A percentile compares a stretch with the other conserved stretches of the same genome.
phyloP scores from a whole-genome alignment of 2,329 filamentous ascomycete species.

The Alternaria postmessia region DNA sequence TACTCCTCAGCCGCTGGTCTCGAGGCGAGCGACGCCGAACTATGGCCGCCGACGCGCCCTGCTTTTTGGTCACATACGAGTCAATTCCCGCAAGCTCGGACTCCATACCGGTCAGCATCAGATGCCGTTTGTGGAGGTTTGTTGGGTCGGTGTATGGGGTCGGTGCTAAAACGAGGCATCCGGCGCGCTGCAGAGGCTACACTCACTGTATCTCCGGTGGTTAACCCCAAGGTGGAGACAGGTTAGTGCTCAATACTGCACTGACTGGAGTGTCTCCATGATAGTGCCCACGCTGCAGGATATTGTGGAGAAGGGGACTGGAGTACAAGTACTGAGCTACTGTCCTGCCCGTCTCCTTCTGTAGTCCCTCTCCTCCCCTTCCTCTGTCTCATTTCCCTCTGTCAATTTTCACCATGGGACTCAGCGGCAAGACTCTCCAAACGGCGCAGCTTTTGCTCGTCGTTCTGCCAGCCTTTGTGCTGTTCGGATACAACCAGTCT shows the following conservation, averaged over 20 bases:
- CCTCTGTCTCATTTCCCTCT: conserved; percentile 4
- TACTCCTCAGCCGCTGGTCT: conserved; percentile 22
- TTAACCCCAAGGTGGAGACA: conserved; percentile 23
- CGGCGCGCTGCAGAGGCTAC: not conserved
- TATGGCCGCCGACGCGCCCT: conserved; percentile 15
- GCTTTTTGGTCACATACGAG: conserved; percentile 11
- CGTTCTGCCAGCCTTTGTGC: conserved; percentile 55
- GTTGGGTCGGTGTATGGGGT: conserved; percentile 8
- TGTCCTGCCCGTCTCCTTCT: conserved; percentile 10
- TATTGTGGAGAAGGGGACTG: conserved; percentile 31
- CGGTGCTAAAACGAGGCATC: conserved; percentile 4
- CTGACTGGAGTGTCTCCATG: conserved; percentile 8
- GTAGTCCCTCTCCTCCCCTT: conserved; percentile 13
- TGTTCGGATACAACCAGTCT: conserved; percentile 63
- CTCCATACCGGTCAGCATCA: conserved; percentile 23
- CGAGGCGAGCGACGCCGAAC: conserved; percentile 15
- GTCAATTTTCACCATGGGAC: conserved; percentile 19
- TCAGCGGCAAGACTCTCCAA: conserved; percentile 39
- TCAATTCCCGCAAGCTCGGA: conserved; percentile 13
- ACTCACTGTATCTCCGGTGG: conserved; percentile 7
- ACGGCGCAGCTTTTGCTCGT: conserved; percentile 48
- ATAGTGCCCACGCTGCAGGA: conserved; percentile 21
- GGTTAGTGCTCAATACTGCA: conserved; percentile 7
- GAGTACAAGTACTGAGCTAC: conserved; percentile 28
- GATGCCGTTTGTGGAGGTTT: conserved; percentile 15